These are phyloP conservation scores for Claviceps quebecensis DNA, from an alignment of 2,329 filamentous ascomycete species.

Conservation along the genomic window DNA sequence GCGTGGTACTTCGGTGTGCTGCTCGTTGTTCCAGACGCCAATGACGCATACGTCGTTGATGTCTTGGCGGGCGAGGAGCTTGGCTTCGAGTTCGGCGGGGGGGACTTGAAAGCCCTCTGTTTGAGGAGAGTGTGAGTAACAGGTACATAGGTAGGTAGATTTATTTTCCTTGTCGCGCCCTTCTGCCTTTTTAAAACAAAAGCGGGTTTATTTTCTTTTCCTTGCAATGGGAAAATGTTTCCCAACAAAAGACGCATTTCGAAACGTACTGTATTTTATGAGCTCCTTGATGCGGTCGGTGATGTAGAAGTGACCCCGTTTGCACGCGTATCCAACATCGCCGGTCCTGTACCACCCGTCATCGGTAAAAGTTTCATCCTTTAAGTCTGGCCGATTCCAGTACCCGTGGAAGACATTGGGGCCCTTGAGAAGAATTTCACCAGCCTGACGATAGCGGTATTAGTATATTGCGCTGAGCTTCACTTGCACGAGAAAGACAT, in stretches of 20 bases:
- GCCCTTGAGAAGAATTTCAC: conserved; percentile 66
- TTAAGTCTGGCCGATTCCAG: conserved; percentile 57
- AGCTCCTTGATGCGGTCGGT: conserved; percentile 71
- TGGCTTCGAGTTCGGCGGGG: conserved; percentile 49
- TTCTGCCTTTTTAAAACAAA: neutral
- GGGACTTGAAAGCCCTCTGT: conserved; percentile 53
- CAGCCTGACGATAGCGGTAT: neutral
- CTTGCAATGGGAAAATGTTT: too few species aligned
- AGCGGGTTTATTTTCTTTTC: too few species aligned
- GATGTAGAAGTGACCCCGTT: conserved; percentile 72
- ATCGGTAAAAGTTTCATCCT: conserved; percentile 52
- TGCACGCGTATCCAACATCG: conserved; percentile 68
- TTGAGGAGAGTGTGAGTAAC: neutral
- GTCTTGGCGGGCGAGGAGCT: conserved; percentile 28
- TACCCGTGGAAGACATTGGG: conserved; percentile 74
- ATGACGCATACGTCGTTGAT: conserved; percentile 50
- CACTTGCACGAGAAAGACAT: neutral
- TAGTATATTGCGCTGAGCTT: neutral
- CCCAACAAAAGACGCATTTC: too few species aligned
- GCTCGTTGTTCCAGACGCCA: conserved; percentile 41
- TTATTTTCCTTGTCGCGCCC: neutral
- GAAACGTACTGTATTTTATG: conserved; percentile 34
- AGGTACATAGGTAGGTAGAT: too few species aligned
- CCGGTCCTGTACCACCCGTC: conserved; percentile 88
- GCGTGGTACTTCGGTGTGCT: conserved; percentile 54